A percentile compares a stretch with the other conserved stretches of the same genome.
These are phyloP conservation scores for Verticillium albo-atrum DNA, from an alignment of 2,329 filamentous ascomycete genomes.

Conservation along the genomic window DNA sequence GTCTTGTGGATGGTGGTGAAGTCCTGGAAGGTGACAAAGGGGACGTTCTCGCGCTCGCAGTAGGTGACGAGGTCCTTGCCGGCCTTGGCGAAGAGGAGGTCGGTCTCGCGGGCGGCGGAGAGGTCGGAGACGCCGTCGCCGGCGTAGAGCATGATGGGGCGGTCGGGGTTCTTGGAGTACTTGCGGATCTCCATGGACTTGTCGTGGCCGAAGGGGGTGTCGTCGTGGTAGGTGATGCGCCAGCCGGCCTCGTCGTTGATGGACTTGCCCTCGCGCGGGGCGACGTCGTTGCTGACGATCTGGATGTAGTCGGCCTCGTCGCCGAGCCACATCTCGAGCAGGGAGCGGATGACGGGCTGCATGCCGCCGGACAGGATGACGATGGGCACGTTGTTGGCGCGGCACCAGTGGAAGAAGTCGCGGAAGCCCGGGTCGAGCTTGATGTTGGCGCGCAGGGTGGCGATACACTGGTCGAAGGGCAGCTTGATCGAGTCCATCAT, in stretches of 20 bases:
- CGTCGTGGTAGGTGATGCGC: constrained; percentile 85
- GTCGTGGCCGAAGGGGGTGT: constrained; percentile 90
- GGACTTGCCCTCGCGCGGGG: constrained; percentile 56
- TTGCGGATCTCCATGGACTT: constrained; percentile 89
- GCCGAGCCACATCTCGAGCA: constrained; percentile 79
- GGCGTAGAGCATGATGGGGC: constrained; percentile 88
- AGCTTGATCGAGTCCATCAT: constrained; percentile 87
- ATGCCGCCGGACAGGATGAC: constrained; percentile 92
- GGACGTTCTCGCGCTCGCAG: constrained; percentile 78
- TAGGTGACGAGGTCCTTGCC: constrained; percentile 85
- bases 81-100: constrained; percentile 89
- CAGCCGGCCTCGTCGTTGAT: constrained; percentile 81
- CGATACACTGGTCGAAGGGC: constrained; percentile 78
- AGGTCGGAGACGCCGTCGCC: constrained; percentile 93
- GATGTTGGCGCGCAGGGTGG: constrained; percentile 75
- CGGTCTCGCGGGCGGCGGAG: constrained; percentile 86
- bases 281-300: constrained; percentile 85
- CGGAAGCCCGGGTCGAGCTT: constrained; percentile 84
- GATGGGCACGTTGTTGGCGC: constrained; percentile 79
- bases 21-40: constrained; percentile 83
- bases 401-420: constrained; percentile 81
- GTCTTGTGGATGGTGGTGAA: constrained; percentile 75
- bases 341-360: constrained; percentile 81
- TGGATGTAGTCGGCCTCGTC: constrained; percentile 73
- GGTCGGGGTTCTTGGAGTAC: constrained; percentile 69